Base-by-base conservation (phyloP, 768 basidiomycete genomes). In the Podaxis carcinomalis region DNA sequence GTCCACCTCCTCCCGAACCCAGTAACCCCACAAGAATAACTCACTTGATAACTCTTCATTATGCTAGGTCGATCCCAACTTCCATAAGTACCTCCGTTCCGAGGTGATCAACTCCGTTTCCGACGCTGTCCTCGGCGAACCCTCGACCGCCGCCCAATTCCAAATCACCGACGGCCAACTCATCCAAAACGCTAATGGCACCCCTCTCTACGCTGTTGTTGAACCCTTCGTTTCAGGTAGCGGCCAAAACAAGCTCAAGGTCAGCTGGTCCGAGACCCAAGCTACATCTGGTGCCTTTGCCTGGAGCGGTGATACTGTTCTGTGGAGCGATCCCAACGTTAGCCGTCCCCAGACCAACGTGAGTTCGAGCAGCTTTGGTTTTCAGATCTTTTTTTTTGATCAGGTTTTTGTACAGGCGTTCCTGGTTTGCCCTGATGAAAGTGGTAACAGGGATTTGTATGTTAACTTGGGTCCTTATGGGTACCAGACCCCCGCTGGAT, bases 81-180 rank as follows among this genome's bases (percentile, higher is more conserved):
- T 84, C 79, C 84, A 84, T 70, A 76, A 84, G 64, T 86, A 86
- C 69, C 79, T 87, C 36, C 80, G 78, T 46, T 83, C 84, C 16
- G 76, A 83, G 63, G 74, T 77, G 0, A 63, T 71, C 19, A 71
- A 73, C 64, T 78, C 75, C 16, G 75, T 77, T 5, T 75, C 77
- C 0, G 71, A 76, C 37, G 83, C 83, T 3, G 81, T 86, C 47
- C 78, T 86, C 44, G 83, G 83, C 7, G 73, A 74, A 56, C 79
- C 78, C n/a, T 72, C 67, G 57, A 77, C 68, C n/a, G 83, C 83
- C 1, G 80, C 80, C 6, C 84, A 85, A 64, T 85, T 86, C 77
- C 75, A 82, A 62, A 78, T 86, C 57, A 78, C 76, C 37, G 66
- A 70, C 57, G 84, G 85, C 3, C 84, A 86, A 69, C 79, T 86